Evolutionary conservation across 148 eudicot genomes (phyloP), one percentile per base, ranked within the genome.

Genomic region (Beta vulgaris): DNA sequence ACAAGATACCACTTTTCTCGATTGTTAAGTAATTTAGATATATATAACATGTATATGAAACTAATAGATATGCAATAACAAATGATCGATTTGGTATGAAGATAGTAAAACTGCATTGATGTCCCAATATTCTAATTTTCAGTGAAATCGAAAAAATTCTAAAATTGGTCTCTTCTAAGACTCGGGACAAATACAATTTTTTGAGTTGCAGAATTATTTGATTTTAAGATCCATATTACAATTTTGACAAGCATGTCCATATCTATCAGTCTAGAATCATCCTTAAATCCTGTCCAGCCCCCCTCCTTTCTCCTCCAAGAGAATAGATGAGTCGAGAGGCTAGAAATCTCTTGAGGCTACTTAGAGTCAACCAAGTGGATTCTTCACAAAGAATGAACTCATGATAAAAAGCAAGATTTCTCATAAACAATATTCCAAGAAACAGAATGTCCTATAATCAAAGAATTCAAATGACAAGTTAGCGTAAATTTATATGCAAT

Each of bases 381-480:
- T 58, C 32, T 58, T 28, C 5, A 58, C 4, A 58, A 14, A 58
- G 18, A 58, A 58, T 58, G 14, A 53, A 10, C 44, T 7, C 15
- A 35, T 21, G n/a, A 48, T 48, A 40, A 48, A 51, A 35, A 9
- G 9, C 46, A 53, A 62, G 23, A 35, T 37, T 34, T 34, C 58
- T 55, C 11, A 42, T 28, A 67, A 26, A 40, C 42, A 68, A 3
- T 31, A 31, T 23, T 35, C 49, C 16, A 32, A 54, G 29, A 65
- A 77, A 53, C 73, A 44, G 36, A 40, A 13, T 6, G 12, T 3
- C 65, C 32, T 19, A 12, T 29, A 37, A 49, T 43, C 23, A 4
- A 21, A 39, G 61, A 42, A 77, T 61, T 62, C 64, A 78, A 73
- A 49, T 19, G 29, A 54, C 6, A 32, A 59, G 40, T 28, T 37